phyloP scores from a whole-genome alignment of 2,329 filamentous ascomycete genomes.

The Neonectria punicea region DNA sequence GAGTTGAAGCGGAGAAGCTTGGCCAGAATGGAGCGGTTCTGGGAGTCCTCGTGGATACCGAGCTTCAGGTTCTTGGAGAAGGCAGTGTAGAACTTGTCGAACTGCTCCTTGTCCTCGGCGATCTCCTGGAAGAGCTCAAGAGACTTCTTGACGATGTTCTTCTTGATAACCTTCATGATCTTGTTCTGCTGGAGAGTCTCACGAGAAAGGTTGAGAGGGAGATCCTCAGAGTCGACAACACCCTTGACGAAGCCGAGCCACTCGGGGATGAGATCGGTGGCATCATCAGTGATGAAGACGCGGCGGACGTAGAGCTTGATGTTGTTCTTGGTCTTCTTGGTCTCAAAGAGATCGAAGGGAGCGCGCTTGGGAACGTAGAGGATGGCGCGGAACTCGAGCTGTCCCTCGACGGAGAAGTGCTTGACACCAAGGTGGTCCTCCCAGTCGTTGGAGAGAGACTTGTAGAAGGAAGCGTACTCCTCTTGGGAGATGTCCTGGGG shows the following conservation, averaged over 20 bases:
- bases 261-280: conserved; percentile 98
- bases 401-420: conserved; percentile 99
- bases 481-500: conserved; percentile 93
- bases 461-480: conserved; percentile 99
- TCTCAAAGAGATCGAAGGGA: conserved; percentile 99
- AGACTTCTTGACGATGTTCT: conserved; percentile 99
- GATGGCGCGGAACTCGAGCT: conserved; percentile 99
- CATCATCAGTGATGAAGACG: conserved; percentile 99
- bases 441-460: conserved; percentile 99
- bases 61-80: conserved; percentile 99
- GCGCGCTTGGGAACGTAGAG: conserved; percentile 99
- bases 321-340: conserved; percentile 99
- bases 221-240: conserved; percentile 99
- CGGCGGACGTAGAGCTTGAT: conserved; percentile 99
- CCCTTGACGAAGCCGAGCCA: conserved; percentile 99
- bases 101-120: conserved; percentile 99
- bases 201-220: conserved; percentile 99
- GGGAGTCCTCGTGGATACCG: conserved; percentile 98
- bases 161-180: conserved; percentile 99
- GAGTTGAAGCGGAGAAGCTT: conserved; percentile 99
- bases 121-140: conserved; percentile 99
- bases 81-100: conserved; percentile 99
- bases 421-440: conserved; percentile 99
- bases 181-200: conserved; percentile 99
- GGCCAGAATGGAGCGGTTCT: conserved; percentile 92